Base-by-base conservation (phyloP, 1,284 basidiomycete species). In the Sanghuangporus weigelae region DNA sequence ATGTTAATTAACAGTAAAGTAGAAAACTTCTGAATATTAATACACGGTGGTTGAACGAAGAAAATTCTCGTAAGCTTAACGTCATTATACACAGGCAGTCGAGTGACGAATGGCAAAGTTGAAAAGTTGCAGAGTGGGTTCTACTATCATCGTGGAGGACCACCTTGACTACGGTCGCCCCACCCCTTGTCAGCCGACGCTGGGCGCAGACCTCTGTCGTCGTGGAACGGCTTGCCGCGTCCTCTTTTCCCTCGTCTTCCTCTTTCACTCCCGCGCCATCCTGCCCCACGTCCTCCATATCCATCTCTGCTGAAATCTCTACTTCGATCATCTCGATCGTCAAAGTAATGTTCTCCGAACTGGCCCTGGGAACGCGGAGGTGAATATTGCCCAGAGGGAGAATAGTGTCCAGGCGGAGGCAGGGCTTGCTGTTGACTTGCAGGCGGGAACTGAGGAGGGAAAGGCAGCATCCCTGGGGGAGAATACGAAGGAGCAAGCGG, bases 121-220 rank as follows among this genome's bases (percentile, higher is more conserved):
- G 40, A 23, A 21, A 65, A 64, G 44, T 50, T n/a, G 55, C n/a
- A 46, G 50, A 21, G 48, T 55, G 21, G 50, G 50, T 36, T 51
- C 51, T 2, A 56, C n/a, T 42, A 54, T 35, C 50, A 54, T 49
- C 63, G 38, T 26, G 61, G 21, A 7, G 11, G n/a, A 36, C 65
- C 58, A 26, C 67, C 63, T 35, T 68, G 54, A 8, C 63, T 66
- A 49, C 68, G 60, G 16, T 64, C 67, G 14, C 64, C 58, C 64
- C 67, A 65, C 21, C 65, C 67, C 35, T 39, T 39, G 35, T 60
- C 53, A 12, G 54, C 44, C 21, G 54, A 21, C 7, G 39, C 31
- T 48, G 40, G 26, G 31, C 61, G 54, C 11, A n/a, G 23, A 26
- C 44, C 46, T 21, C 49, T 62, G 16, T 62, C 56, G 23, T 48